These are phyloP conservation scores for Verticillium nonalfalfae DNA, from an alignment of 2,329 filamentous ascomycete genomes.

Conservation along the genomic window DNA sequence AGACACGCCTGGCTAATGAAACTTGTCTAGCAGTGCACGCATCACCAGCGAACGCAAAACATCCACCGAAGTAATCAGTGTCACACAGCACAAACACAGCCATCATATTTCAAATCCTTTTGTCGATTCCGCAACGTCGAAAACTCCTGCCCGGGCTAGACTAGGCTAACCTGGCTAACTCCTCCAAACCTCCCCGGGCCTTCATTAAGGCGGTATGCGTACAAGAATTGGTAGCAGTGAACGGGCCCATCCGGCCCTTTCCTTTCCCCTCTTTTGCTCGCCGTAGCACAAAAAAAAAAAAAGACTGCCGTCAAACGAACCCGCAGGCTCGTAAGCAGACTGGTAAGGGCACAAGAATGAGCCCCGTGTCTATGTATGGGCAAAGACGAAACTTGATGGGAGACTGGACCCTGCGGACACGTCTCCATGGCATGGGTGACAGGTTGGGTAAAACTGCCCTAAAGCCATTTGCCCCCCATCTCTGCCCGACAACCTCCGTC, in stretches of 20 bases:
- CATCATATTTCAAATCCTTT: not conserved
- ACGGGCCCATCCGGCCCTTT: conserved; percentile 6
- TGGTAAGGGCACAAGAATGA: not conserved
- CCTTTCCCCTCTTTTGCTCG: conserved; percentile 5
- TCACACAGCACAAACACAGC: not conserved
- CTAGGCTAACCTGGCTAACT: not conserved
- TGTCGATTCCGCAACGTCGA: not conserved
- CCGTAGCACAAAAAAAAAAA: not conserved
- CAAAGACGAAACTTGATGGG: not conserved
- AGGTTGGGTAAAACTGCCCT: not conserved
- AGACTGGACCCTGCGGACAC: not conserved
- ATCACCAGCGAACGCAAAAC: not conserved
- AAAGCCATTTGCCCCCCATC: not conserved
- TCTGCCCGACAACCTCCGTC: not conserved
- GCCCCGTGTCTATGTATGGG: not conserved
- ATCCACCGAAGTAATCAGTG: not conserved
- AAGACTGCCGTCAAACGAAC: conserved; percentile 2
- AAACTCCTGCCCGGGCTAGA: not conserved
- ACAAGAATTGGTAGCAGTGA: conserved; percentile 14
- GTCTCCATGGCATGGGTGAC: not conserved
- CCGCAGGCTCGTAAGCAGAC: conserved; percentile 3
- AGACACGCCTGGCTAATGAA: too few relatives aligned
- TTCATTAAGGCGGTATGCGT: conserved; percentile 13
- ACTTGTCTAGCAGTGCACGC: too few relatives aligned
- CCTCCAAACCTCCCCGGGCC: not conserved